These are phyloP conservation scores for Allium cepa DNA, from an alignment of 106 monocot genomes.

Conservation along the genomic window DNA sequence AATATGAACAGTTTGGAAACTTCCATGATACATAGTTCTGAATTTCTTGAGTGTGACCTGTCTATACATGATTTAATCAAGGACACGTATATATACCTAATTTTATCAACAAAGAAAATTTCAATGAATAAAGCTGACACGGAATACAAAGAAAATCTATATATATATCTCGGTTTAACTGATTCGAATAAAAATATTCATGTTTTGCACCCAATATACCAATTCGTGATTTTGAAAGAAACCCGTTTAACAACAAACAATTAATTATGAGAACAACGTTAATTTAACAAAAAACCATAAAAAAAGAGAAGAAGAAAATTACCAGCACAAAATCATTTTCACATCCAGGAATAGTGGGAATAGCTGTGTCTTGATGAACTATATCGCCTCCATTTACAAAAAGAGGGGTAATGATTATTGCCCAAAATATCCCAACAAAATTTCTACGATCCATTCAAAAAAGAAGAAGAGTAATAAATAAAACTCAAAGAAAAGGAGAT, in stretches of 20 bases:
- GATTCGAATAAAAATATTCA: background rate
- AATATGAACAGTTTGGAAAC: too few relatives aligned
- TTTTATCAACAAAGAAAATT: too few relatives aligned
- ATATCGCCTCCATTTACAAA: slow-evolving; percentile 34
- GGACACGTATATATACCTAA: too few relatives aligned
- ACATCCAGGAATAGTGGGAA: slow-evolving; percentile 41
- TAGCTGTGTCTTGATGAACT: slow-evolving; percentile 30
- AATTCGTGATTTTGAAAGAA: background rate
- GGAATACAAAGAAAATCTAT: too few relatives aligned
- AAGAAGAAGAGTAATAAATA: background rate
- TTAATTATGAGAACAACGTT: background rate
- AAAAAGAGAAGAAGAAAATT: background rate
- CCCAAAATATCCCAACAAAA: slow-evolving; percentile 7
- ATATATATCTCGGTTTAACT: slow-evolving; percentile 2
- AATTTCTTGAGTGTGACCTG: too few relatives aligned
- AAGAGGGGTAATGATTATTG: slow-evolving; percentile 9
- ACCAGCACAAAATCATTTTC: slow-evolving; percentile 46
- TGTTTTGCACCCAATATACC: background rate
- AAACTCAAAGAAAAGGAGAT: too few relatives aligned
- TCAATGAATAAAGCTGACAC: too few relatives aligned
- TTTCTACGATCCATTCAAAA: slow-evolving; percentile 1
- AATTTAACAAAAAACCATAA: background rate
- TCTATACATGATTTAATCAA: too few relatives aligned
- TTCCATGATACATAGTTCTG: too few relatives aligned
- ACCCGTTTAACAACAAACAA: background rate